These are phyloP conservation scores for Leccinum pachyderme DNA, from an alignment of 1,284 basidiomycete species.

Conservation along the genomic window DNA sequence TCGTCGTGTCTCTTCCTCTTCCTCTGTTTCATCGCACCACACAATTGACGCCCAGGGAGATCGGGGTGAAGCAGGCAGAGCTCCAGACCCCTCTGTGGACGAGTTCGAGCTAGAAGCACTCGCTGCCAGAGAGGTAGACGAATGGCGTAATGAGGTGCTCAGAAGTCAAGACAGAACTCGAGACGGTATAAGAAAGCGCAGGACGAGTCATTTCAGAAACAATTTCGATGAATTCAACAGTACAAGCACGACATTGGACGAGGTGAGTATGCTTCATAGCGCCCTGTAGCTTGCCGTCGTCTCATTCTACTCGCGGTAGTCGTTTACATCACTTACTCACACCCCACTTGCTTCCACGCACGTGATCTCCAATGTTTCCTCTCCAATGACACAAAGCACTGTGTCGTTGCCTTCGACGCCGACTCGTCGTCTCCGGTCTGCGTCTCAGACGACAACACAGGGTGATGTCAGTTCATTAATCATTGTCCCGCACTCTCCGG, in stretches of 20 bases:
- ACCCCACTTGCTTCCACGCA: constrained; percentile 48
- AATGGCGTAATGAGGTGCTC: constrained; percentile 49
- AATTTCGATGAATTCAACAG: constrained; percentile 22
- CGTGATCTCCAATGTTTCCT: constrained; percentile 45
- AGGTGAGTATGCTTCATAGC: constrained; percentile 36
- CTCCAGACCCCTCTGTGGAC: constrained; percentile 10
- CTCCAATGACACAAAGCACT: constrained; percentile 35
- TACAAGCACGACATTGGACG: constrained; percentile 37
- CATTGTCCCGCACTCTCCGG: neutral
- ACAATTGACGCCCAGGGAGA: constrained; percentile 7
- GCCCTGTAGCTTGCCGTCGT: neutral
- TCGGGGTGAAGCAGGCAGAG: constrained; percentile 9
- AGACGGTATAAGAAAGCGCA: constrained; percentile 17
- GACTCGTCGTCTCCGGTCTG: constrained; percentile 15
- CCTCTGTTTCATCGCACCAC: constrained; percentile 9
- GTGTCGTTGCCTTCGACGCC: constrained; percentile 30
- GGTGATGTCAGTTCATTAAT: neutral
- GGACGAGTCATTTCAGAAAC: constrained; percentile 6
- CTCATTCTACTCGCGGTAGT: constrained; percentile 29
- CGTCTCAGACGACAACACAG: constrained; percentile 21
- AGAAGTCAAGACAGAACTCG: constrained; percentile 23
- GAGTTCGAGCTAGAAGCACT: constrained; percentile 51
- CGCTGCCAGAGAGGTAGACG: constrained; percentile 46
- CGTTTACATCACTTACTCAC: constrained; percentile 43
- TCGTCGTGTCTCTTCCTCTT: constrained; percentile 13